Conservation (phyloP, 2,329 filamentous ascomycete species). For the Penicillium sp. region DNA sequence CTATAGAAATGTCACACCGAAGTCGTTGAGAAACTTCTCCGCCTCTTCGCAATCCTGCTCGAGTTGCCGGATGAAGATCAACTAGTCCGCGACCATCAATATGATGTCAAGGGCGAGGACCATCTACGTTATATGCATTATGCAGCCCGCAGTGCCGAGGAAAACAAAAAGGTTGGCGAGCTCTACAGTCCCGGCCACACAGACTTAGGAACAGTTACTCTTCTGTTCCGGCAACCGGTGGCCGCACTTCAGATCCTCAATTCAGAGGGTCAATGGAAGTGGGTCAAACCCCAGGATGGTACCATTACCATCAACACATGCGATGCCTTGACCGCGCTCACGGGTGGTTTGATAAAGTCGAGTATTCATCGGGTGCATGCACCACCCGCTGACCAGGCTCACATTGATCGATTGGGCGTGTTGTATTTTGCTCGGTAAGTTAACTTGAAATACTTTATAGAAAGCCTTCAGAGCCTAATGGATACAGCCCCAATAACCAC, state of each 20-base stretch:
- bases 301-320: conserved; percentile 47
- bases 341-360: conserved; percentile 44
- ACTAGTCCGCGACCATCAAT: conserved; percentile 49
- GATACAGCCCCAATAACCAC: conserved; percentile 35
- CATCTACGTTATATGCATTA: conserved; percentile 59
- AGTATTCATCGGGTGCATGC: conserved; percentile 45
- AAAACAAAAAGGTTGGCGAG: conserved; percentile 39
- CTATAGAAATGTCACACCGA: conserved; percentile 27
- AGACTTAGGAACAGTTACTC: conserved; percentile 49
- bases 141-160: conserved; percentile 42
- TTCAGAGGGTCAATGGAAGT: conserved; percentile 44
- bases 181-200: conserved; percentile 48
- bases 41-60: conserved; percentile 53
- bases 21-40: conserved; percentile 41
- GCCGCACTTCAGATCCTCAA: conserved; percentile 50
- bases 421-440: conserved; percentile 41
- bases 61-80: conserved; percentile 53
- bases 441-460: rapidly evolving
- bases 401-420: conserved; percentile 38
- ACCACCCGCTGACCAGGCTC: conserved; percentile 42
- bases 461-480: not conserved
- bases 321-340: conserved; percentile 44
- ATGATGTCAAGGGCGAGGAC: conserved; percentile 51
- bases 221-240: conserved; percentile 53
- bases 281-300: conserved; percentile 43